These are phyloP conservation scores for Isoetes taiwanensis DNA, from an alignment of 75 land plant species.

Conservation along the genomic window DNA sequence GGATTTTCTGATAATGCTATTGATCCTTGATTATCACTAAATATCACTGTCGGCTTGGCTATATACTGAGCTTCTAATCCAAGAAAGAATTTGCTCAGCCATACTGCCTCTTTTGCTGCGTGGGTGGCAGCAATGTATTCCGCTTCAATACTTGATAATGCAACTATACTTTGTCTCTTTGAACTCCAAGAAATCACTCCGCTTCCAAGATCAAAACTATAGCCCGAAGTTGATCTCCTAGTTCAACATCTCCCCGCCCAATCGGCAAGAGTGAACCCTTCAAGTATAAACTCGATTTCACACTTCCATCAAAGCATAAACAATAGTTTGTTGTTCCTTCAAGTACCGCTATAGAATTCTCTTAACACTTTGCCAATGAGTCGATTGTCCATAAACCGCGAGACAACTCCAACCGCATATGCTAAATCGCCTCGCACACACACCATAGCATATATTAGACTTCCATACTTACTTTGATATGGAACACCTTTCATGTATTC, in stretches of 20 bases:
- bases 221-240: neutral
- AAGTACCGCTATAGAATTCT: too few species aligned
- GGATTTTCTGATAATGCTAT: neutral
- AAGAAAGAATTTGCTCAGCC: too few species aligned
- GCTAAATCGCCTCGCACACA: conserved; percentile 8
- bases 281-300: too few species aligned
- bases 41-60: too few species aligned
- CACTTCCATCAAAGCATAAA: too few species aligned
- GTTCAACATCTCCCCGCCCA: too few species aligned
- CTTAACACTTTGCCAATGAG: too few species aligned
- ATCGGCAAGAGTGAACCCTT: too few species aligned
- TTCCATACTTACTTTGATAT: conserved; percentile 10
- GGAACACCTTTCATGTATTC: conserved; percentile 8
- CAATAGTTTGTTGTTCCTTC: too few species aligned
- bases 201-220: neutral
- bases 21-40: neutral
- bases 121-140: neutral
- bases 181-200: neutral
- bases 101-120: neutral
- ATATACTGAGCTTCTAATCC: too few species aligned
- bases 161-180: neutral
- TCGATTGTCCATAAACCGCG: too few species aligned
- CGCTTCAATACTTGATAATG: neutral
- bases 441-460: conserved; percentile 22
- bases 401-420: conserved; percentile 12